Evolutionary conservation across 768 basidiomycete species (phyloP), one percentile per base, ranked within the genome.

Genomic region (Boletus tomentosulus): DNA sequence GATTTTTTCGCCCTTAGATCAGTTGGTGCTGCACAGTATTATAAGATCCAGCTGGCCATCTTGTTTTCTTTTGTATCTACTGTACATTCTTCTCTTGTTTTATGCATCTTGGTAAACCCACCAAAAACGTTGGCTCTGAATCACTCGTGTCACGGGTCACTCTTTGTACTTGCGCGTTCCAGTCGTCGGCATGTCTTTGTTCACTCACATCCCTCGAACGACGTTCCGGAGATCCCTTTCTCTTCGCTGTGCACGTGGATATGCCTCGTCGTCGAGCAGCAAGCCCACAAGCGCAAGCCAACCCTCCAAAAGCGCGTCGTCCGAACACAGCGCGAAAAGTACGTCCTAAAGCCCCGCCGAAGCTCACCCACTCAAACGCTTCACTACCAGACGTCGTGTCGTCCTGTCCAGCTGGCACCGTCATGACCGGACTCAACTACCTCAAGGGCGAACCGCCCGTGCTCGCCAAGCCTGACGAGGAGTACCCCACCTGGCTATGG

Each of bases 401-500:
- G 4, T 84, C 85, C 30, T 93, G 91, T 68, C 62, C 77, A 7
- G 73, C 83, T 13, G 86, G 87, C 54, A 93, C 91, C 8, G 73
- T 89, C 5, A 67, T 97, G n/a, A 74, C 75, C n/a, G 93, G 92
- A 3, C 65, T 89, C 6, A 86, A 88, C 62, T 92, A 90, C 63
- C 76, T 92, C 50, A 96, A 96, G 69, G 85, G 81, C 49, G 88
- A 94, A 64, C 73, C 81, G 0, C 84, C 89, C 6, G 83, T 95
- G 0, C 67, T 90, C 24, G 89, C 94, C 2, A 71, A 78, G 11
- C 74, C 87, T 0, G 94, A 97, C 68, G 86, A 89, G 42, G 83
- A 85, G 60, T 96, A 97, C 67, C 94, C 94, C 3, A 68, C 80
- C 7, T 97, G 94, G 94, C 68, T 97, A 38, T 97, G 94, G 94